Percentiles rank a stretch among this genome's conserved stretches.
Conservation (phyloP, 2,329 filamentous ascomycete genomes). For the Penicillium sumatraense region DNA sequence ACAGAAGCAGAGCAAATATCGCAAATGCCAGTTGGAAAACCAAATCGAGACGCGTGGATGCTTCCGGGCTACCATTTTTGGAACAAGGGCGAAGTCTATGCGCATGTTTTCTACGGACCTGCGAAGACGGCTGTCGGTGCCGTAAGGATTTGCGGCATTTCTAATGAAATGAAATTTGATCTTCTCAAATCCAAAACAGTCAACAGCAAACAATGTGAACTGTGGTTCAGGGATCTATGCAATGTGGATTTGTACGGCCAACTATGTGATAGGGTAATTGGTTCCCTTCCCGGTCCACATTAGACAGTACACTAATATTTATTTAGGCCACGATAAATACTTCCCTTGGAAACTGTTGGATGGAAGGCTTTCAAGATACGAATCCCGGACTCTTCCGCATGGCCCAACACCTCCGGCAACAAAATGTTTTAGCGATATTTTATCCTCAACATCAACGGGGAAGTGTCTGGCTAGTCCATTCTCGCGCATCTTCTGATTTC, state of each 20-base stretch:
- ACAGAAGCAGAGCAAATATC: not conserved
- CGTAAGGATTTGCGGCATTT: slow-evolving; percentile 35
- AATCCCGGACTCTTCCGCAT: slow-evolving; percentile 30
- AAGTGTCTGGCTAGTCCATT: slow-evolving; percentile 36
- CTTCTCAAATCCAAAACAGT: slow-evolving; percentile 18
- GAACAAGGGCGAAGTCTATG: slow-evolving; percentile 34
- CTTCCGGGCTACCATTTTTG: slow-evolving; percentile 13
- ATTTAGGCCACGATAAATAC: not conserved
- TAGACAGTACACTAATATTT: not conserved
- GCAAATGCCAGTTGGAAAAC: not conserved
- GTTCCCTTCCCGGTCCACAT: not conserved
- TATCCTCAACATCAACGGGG: slow-evolving; percentile 15
- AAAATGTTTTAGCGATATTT: slow-evolving; percentile 36
- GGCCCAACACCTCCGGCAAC: slow-evolving; percentile 30
- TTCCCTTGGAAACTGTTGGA: slow-evolving; percentile 34
- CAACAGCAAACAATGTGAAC: slow-evolving; percentile 14
- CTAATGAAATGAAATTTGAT: slow-evolving; percentile 3
- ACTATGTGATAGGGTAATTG: slow-evolving; percentile 34
- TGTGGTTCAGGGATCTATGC: slow-evolving; percentile 42
- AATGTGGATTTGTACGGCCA: slow-evolving; percentile 31
- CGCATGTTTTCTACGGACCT: slow-evolving; percentile 35
- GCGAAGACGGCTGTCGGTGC: slow-evolving; percentile 33
- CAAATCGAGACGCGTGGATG: not conserved
- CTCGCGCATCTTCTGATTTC: slow-evolving; percentile 30
- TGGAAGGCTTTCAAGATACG: slow-evolving; percentile 40